A percentile compares a stretch with the other conserved stretches of the same genome.
phyloP scores from a whole-genome alignment of 2,329 filamentous ascomycete species.

The Setomelanomma holmii region DNA sequence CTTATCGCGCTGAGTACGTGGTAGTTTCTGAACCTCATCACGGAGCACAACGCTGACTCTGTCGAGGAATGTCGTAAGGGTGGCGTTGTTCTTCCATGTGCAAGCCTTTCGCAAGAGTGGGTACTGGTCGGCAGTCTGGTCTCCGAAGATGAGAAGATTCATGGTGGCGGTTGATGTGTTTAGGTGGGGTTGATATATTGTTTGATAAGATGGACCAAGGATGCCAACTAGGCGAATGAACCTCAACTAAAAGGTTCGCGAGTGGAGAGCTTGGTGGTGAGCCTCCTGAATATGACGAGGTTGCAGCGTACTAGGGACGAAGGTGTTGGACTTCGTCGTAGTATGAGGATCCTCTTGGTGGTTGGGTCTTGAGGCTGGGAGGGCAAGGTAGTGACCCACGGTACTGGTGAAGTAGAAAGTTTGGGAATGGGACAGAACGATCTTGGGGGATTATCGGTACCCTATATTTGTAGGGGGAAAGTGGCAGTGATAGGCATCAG shows the following conservation, averaged over 20 bases:
- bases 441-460: conserved; percentile 33
- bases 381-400: conserved; percentile 28
- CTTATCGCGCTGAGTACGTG: conserved; percentile 62
- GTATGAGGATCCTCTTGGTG: conserved; percentile 13
- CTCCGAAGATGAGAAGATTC: conserved; percentile 70
- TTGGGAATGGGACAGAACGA: conserved; percentile 20
- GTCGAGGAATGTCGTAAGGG: conserved; percentile 69
- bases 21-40: conserved; percentile 65
- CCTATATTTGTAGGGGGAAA: conserved; percentile 47
- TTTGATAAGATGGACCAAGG: background rate
- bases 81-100: conserved; percentile 60
- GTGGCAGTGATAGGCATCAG: conserved; percentile 29
- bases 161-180: conserved; percentile 31
- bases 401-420: conserved; percentile 32
- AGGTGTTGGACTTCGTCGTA: conserved; percentile 16
- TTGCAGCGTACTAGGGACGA: conserved; percentile 19
- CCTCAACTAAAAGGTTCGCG: background rate
- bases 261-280: background rate
- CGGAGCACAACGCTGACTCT: conserved; percentile 64
- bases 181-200: background rate
- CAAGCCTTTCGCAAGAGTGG: conserved; percentile 62
- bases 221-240: background rate
- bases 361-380: conserved; percentile 20
- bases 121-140: conserved; percentile 74
- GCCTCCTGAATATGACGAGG: conserved; percentile 13